Percentiles rank a stretch among this genome's conserved stretches.
Evolutionary conservation across 2,329 filamentous ascomycete species (phyloP).

Genomic region (Neofusicoccum laricinum): DNA sequence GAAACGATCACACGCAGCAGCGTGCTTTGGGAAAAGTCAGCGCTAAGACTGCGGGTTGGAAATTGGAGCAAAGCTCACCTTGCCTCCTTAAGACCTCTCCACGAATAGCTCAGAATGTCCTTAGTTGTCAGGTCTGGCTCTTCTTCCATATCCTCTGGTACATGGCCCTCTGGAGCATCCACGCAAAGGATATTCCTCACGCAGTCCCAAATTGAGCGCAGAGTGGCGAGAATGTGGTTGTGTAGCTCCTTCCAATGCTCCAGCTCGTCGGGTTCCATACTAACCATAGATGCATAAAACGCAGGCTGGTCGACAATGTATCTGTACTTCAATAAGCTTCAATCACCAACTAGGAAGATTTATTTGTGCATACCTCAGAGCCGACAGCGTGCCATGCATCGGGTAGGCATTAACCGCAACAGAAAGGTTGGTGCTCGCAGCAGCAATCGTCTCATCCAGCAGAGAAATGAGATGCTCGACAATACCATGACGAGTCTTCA

Average conservation of each 20-base stretch:
- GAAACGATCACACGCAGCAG: slow-evolving; percentile 54
- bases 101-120: slow-evolving; percentile 89
- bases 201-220: slow-evolving; percentile 70
- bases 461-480: slow-evolving; percentile 57
- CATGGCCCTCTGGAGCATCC: slow-evolving; percentile 88
- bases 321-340: too few species aligned
- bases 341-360: too few species aligned
- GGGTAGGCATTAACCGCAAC: slow-evolving; percentile 53
- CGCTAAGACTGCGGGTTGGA: not conserved
- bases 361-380: slow-evolving; percentile 30
- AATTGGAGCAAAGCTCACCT: slow-evolving; percentile 54
- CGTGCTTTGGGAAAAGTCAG: slow-evolving; percentile 52
- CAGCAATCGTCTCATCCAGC: slow-evolving; percentile 62
- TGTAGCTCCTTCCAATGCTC: slow-evolving; percentile 46
- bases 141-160: slow-evolving; percentile 73
- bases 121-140: slow-evolving; percentile 74
- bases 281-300: slow-evolving; percentile 25
- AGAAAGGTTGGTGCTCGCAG: slow-evolving; percentile 64
- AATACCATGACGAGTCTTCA: slow-evolving; percentile 35
- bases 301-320: slow-evolving; percentile 46
- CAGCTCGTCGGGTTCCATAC: not conserved
- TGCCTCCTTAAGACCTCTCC: slow-evolving; percentile 90
- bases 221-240: slow-evolving; percentile 56
- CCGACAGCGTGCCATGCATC: slow-evolving; percentile 44
- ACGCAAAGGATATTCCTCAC: slow-evolving; percentile 81